Evolutionary conservation across 176 grass and related monocot species (phyloP).

Genomic region (Rhipidocladum racemiflorum): DNA sequence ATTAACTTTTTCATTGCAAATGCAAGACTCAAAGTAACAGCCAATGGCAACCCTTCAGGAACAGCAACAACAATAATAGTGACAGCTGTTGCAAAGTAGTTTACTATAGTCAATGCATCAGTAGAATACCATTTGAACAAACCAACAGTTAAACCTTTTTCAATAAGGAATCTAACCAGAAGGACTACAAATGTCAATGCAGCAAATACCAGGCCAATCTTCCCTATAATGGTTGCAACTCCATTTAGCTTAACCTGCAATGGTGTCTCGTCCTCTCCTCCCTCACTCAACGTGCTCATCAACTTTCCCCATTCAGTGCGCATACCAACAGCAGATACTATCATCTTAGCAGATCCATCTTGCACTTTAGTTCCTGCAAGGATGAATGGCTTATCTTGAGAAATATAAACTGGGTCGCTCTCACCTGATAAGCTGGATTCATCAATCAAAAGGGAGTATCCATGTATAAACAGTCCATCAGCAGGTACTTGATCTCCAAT

Average conservation of each 20-base stretch:
- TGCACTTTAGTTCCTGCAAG: conserved; percentile 88
- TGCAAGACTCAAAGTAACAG: conserved; percentile 95
- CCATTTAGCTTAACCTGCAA: conserved; percentile 98
- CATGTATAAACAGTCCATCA: conserved; percentile 81
- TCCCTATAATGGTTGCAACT: conserved; percentile 87
- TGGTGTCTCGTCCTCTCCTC: conserved; percentile 93
- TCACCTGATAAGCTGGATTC: conserved; percentile 94
- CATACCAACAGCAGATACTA: conserved; percentile 88
- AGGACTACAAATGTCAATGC: conserved; percentile 84
- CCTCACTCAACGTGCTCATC: conserved; percentile 90
- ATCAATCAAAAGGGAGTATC: conserved; percentile 82
- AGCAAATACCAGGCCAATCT: conserved; percentile 86
- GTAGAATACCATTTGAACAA: conserved; percentile 70
- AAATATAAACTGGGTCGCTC: conserved; percentile 73
- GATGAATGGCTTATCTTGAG: conserved; percentile 82
- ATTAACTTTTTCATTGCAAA: conserved; percentile 99
- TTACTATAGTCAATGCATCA: conserved; percentile 77
- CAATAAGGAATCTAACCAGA: conserved; percentile 65
- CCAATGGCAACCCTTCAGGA: conserved; percentile 90
- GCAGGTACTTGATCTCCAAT: conserved; percentile 91
- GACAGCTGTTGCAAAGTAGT: conserved; percentile 87
- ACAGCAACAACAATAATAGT: conserved; percentile 99
- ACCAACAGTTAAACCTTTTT: conserved; percentile 54
- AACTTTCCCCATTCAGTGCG: conserved; percentile 93
- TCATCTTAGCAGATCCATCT: conserved; percentile 94